Conservation (phyloP, 129 eudicot genomes). For the Chrysanthemum makinoi region DNA sequence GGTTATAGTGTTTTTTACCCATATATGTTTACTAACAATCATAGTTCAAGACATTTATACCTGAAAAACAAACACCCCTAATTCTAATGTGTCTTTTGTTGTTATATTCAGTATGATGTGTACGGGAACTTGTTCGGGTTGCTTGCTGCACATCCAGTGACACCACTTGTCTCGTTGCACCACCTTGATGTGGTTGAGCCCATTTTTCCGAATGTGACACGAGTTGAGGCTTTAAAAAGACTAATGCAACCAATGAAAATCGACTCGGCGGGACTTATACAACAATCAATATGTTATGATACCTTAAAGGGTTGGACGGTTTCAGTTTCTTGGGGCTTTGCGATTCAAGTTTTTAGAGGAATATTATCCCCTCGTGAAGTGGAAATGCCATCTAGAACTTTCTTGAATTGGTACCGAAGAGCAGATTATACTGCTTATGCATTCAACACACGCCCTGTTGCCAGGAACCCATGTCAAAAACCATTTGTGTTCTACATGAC, state of each 20-base stretch:
- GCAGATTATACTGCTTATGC: constrained; percentile 95
- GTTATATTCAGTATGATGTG: constrained; percentile 75
- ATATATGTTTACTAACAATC: neutral
- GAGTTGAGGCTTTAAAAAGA: constrained; percentile 67
- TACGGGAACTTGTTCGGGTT: constrained; percentile 91
- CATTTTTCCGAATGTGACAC: constrained; percentile 81
- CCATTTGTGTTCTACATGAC: constrained; percentile 81
- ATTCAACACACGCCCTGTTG: constrained; percentile 89
- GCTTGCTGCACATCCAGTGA: constrained; percentile 88
- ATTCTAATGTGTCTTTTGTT: constrained; percentile 2
- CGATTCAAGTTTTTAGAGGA: constrained; percentile 84
- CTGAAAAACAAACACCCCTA: neutral
- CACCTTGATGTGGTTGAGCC: constrained; percentile 97
- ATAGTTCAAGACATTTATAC: no score
- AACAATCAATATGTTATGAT: constrained; percentile 88
- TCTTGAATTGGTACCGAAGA: constrained; percentile 92
- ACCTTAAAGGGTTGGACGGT: constrained; percentile 64
- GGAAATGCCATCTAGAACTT: constrained; percentile 97
- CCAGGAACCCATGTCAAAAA: constrained; percentile 84
- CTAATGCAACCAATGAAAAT: constrained; percentile 71
- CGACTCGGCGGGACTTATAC: constrained; percentile 89
- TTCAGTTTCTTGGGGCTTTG: constrained; percentile 97
- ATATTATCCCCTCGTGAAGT: constrained; percentile 85
- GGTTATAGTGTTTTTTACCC: constrained; percentile 27
- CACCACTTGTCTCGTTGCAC: constrained; percentile 83